Percentiles rank a stretch among this genome's conserved stretches.
These are phyloP conservation scores for Kwoniella newhampshirensis DNA, from an alignment of 768 basidiomycete species.

Conservation along the genomic window DNA sequence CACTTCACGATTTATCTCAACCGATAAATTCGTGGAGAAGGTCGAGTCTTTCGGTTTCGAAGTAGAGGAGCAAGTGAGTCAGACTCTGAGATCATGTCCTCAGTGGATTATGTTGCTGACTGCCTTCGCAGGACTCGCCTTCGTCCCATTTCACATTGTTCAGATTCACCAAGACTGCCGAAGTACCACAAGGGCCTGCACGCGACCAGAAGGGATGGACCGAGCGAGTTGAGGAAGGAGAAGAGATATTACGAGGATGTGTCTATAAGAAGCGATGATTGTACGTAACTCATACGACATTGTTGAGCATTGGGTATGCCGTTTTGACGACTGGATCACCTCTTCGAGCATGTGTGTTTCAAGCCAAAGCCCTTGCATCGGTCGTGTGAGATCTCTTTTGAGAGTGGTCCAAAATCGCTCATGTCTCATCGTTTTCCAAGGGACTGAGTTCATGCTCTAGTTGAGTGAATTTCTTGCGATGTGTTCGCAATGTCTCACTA, in stretches of 20 bases:
- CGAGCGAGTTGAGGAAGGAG: constrained; percentile 46
- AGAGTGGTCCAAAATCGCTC: too few species aligned
- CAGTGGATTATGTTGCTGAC: not conserved
- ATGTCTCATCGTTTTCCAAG: too few species aligned
- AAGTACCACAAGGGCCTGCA: constrained; percentile 41
- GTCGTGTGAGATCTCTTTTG: too few species aligned
- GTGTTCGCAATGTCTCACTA: too few species aligned
- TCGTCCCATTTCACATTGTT: constrained; percentile 54
- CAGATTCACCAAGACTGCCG: constrained; percentile 42
- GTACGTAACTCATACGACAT: too few species aligned
- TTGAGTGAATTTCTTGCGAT: too few species aligned
- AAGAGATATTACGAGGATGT: constrained; percentile 51
- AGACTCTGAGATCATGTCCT: not conserved
- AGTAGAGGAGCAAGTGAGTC: constrained; percentile 41
- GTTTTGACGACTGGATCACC: too few species aligned
- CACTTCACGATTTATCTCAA: constrained; percentile 51
- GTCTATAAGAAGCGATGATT: constrained; percentile 54
- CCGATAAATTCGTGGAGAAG: constrained; percentile 44
- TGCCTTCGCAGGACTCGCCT: constrained; percentile 38
- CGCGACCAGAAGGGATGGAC: constrained; percentile 47
- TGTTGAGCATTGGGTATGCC: too few species aligned
- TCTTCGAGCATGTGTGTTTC: too few species aligned
- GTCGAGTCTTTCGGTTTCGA: constrained; percentile 52
- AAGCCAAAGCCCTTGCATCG: too few species aligned
- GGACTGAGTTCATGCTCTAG: too few species aligned